These are phyloP conservation scores for Cordyceps sp. DNA, from an alignment of 2,329 filamentous ascomycete genomes.

Conservation along the genomic window DNA sequence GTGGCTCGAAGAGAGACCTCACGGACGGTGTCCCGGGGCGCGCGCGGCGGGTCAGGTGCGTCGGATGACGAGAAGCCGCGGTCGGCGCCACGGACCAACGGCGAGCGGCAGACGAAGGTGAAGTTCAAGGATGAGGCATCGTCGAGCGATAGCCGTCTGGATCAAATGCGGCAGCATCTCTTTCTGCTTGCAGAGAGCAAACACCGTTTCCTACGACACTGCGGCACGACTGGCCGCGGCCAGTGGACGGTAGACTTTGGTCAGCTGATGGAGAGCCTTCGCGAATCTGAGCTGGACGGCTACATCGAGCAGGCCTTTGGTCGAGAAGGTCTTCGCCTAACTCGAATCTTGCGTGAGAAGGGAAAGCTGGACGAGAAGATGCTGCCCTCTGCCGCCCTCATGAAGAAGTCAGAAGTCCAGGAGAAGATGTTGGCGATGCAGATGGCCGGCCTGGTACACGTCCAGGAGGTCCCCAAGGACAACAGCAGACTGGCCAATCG, in stretches of 20 bases:
- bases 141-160: conserved; percentile 28
- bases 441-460: conserved; percentile 69
- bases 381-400: conserved; percentile 61
- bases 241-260: conserved; percentile 77
- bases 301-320: conserved; percentile 68
- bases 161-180: conserved; percentile 57
- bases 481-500: conserved; percentile 64
- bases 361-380: conserved; percentile 94
- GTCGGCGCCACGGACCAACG: conserved; percentile 15
- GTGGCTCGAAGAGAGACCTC: conserved; percentile 4
- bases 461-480: conserved; percentile 89
- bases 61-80: conserved; percentile 13
- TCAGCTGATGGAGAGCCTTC: conserved; percentile 51
- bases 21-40: conserved; percentile 6
- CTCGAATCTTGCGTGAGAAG: conserved; percentile 68
- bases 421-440: conserved; percentile 75
- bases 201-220: conserved; percentile 50
- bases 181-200: conserved; percentile 53
- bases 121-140: conserved; percentile 32
- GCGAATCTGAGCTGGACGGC: conserved; percentile 65
- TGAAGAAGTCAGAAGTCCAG: conserved; percentile 74
- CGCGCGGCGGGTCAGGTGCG: conserved; percentile 17
- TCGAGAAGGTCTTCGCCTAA: conserved; percentile 60
- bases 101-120: conserved; percentile 23
- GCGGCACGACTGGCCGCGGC: conserved; percentile 43